Percentiles rank a stretch among this genome's conserved stretches.
Conservation (phyloP, 2,329 filamentous ascomycete genomes). For the Aurifilum marmelostoma region DNA sequence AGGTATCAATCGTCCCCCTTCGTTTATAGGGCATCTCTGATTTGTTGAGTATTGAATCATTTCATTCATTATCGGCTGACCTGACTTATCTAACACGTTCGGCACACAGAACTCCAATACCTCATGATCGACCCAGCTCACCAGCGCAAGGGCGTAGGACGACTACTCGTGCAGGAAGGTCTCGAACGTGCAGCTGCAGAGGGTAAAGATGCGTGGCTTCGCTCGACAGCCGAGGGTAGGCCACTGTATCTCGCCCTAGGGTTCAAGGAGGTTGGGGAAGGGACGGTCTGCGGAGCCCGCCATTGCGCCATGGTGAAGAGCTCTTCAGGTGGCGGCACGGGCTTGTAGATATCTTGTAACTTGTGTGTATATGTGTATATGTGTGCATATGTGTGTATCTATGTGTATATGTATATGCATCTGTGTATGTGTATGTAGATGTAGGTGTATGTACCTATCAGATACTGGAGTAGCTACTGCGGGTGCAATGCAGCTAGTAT, state of each 20-base stretch:
- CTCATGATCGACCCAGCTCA: slow-evolving; percentile 34
- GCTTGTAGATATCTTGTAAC: background rate
- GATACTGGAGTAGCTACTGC: background rate
- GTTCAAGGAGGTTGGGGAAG: slow-evolving; percentile 31
- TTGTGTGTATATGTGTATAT: background rate
- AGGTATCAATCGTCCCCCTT: slow-evolving; percentile 1
- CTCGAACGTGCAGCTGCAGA: slow-evolving; percentile 31
- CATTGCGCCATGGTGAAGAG: slow-evolving; percentile 20
- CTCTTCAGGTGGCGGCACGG: background rate
- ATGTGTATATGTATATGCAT: too few species aligned
- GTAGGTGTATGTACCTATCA: background rate
- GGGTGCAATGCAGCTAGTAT: background rate
- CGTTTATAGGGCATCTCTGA: too few species aligned
- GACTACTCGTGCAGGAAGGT: slow-evolving; percentile 32
- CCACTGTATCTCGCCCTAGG: slow-evolving; percentile 33
- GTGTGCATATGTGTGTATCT: background rate
- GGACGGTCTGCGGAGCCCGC: background rate
- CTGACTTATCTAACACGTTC: background rate
- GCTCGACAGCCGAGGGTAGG: slow-evolving; percentile 31
- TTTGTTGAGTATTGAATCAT: too few species aligned
- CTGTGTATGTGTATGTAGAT: background rate
- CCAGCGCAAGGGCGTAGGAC: slow-evolving; percentile 36
- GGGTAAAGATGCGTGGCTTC: slow-evolving; percentile 30
- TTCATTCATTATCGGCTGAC: background rate
- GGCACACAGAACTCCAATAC: slow-evolving; percentile 31